Evolutionary conservation across 306 rosid genomes (phyloP).

Genomic region (Canavalia gladiata): DNA sequence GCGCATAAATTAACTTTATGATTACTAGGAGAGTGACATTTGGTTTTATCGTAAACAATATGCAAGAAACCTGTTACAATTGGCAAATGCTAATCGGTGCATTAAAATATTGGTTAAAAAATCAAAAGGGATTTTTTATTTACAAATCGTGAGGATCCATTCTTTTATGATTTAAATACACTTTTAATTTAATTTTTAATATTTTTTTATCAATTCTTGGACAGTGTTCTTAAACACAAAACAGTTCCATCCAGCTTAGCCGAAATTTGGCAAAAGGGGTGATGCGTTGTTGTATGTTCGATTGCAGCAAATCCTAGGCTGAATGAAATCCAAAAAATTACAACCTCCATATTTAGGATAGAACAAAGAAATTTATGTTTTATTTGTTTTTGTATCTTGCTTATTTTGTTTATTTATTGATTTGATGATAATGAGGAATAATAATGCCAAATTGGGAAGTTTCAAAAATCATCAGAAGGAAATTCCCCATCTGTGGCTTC

Average conservation of each 20-base stretch:
- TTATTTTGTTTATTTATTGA: not conserved
- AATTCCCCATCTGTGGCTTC: not conserved
- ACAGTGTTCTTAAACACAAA: not conserved
- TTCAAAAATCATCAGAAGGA: slow-evolving; percentile 15
- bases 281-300: not conserved
- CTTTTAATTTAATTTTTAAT: too few species aligned
- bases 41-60: slow-evolving; percentile 11
- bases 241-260: not conserved
- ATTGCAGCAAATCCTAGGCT: not conserved
- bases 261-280: not conserved
- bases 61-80: not conserved
- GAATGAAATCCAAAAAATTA: not conserved
- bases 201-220: too few species aligned
- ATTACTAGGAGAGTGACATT: not conserved
- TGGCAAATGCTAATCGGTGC: too few species aligned
- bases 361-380: not conserved
- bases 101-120: too few species aligned
- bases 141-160: too few species aligned
- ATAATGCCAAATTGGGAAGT: slow-evolving; percentile 34
- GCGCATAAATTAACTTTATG: not conserved
- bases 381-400: not conserved
- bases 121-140: too few species aligned
- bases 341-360: not conserved
- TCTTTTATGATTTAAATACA: too few species aligned
- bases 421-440: not conserved